These are phyloP conservation scores for Mediolabrus comicus DNA, from an alignment of 108 stramenopile species.

Conservation along the genomic window DNA sequence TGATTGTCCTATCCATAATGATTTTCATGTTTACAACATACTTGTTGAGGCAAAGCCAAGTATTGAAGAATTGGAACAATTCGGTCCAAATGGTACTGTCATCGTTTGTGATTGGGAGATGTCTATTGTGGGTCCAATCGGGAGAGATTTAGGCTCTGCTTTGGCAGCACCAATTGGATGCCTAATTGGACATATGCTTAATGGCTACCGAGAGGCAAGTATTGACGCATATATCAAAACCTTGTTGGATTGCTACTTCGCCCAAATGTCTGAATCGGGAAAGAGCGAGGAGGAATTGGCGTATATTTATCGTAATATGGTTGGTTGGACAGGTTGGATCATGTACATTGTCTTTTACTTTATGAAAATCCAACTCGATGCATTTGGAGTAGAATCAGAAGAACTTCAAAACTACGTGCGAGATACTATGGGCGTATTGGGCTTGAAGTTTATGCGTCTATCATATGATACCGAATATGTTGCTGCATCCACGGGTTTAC, in stretches of 20 bases:
- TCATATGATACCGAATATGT: constrained; percentile 6
- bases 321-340: constrained; percentile 3
- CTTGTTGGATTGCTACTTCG: background rate
- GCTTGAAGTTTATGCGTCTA: constrained; percentile 25
- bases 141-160: constrained; percentile 2
- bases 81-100: constrained; percentile 29
- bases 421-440: constrained; percentile 17
- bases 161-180: background rate
- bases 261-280: background rate
- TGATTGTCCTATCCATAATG: constrained; percentile 44
- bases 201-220: background rate
- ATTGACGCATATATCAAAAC: background rate
- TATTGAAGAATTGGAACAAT: constrained; percentile 31
- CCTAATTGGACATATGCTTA: background rate
- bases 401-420: background rate
- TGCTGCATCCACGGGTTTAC: background rate
- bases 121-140: constrained; percentile 1
- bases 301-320: background rate
- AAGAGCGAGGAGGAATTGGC: background rate
- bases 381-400: background rate
- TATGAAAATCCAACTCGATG: background rate
- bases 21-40: constrained; percentile 58
- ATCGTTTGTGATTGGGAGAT: constrained; percentile 17
- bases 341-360: constrained; percentile 1
- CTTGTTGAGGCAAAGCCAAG: constrained; percentile 50